Conservation (phyloP, 306 rosid genomes). For the Vigna angularis region DNA sequence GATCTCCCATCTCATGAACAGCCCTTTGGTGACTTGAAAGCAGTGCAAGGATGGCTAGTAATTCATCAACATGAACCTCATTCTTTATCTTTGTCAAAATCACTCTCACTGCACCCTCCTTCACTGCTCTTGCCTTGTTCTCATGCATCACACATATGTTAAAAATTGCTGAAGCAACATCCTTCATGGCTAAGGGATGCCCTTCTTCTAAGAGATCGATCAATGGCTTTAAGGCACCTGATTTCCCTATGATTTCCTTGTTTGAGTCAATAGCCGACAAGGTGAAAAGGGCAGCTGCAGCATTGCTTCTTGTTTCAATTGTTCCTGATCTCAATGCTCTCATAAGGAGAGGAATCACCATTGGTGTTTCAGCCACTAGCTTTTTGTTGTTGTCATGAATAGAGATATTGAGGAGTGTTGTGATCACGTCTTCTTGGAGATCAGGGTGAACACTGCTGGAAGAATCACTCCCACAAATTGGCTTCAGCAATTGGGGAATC, state of each 20-base stretch:
- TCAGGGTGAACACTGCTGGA: conserved; percentile 51
- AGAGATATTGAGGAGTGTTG: conserved; percentile 85
- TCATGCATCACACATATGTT: conserved; percentile 73
- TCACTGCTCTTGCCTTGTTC: conserved; percentile 82
- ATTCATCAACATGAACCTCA: conserved; percentile 65
- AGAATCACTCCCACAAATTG: conserved; percentile 59
- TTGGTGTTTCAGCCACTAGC: conserved; percentile 80
- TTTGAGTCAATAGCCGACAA: conserved; percentile 92
- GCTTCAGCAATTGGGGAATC: conserved; percentile 72
- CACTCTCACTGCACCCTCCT: conserved; percentile 71
- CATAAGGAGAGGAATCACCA: conserved; percentile 67
- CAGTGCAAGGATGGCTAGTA: conserved; percentile 77
- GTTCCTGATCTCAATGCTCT: conserved; percentile 81
- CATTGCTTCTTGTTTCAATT: conserved; percentile 78
- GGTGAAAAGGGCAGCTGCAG: conserved; percentile 92
- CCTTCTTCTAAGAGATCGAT: conserved; percentile 85
- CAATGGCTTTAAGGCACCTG: conserved; percentile 75
- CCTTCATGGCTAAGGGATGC: conserved; percentile 76
- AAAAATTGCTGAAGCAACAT: conserved; percentile 88
- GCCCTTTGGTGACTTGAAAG: conserved; percentile 77
- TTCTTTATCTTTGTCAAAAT: conserved; percentile 65
- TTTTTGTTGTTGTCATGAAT: conserved; percentile 90
- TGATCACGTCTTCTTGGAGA: conserved; percentile 88
- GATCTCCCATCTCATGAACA: conserved; percentile 79
- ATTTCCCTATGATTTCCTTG: conserved; percentile 83